Base-by-base conservation (phyloP, 805 yeast genomes). In the Wickerhamiella occidentalis region DNA sequence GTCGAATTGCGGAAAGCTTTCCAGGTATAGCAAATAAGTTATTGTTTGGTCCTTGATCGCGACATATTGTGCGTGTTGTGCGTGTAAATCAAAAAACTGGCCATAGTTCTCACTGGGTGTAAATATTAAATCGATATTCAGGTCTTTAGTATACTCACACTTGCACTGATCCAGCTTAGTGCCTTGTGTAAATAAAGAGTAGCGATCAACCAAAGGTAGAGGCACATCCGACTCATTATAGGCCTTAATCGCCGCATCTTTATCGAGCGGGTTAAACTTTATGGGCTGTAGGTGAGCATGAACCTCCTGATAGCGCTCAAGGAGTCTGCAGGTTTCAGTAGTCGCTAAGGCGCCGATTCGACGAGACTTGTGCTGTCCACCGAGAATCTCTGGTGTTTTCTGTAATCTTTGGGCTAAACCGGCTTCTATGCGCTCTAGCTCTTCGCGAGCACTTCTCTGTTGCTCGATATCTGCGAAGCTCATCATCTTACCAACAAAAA, bases 381-480 rank as follows among this genome's bases (percentile, higher is more conserved):
- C n/a, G 5, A 44, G 29, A 13, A 22, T 13, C 13, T 19, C 19
- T 22, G 35, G 40, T 1, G 54, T 50, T 38, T 58, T 68, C 3
- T 40, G 35, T 2, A 86, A 65, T 48, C 96, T 67, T 43, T 72
- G 73, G 0, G 81, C 64, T 0, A 86, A 70, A 0, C 85, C 85
- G 25, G 65, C 58, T 57, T 88, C 94, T 3, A 90, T 72, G 2
- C 76, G 65, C 54, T 88, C 94, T 17, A 84, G 62, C 59, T 83
- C 92, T 57, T 65, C 68, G 15, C 56, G 45, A 21, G 58, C 54
- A 7, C 50, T 52, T 25, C 67, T 48, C 35, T 48, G 49, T 19
- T 52, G 40, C 41, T 63, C 67, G 25, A 61, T 26, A 4, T 22
- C 41, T 21, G 25, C 45, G 11, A 42, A 47, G 37, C 40, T 22